Base-by-base conservation (phyloP, 164 flowering plant genomes). In the Hamamelis virginiana region DNA sequence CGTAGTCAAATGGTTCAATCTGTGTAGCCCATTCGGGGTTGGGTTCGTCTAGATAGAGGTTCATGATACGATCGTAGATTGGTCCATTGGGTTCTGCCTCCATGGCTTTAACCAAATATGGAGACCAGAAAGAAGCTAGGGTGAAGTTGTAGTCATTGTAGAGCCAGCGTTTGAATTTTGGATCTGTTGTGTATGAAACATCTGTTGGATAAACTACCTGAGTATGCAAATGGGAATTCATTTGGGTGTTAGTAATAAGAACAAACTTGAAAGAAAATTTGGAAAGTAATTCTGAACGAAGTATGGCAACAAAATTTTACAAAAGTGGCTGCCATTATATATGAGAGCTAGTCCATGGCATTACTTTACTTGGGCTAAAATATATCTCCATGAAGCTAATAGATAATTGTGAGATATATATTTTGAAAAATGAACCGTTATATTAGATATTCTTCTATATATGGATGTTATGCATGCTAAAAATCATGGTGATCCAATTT, bases 41-140 rank as follows among this genome's bases (percentile, higher is more conserved):
- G 6, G 78, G 74, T 67, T 77, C 62, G 65, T 90, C 91, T 6
- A 88, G 72, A 78, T 81, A 62, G 56, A 85, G 78, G 62, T 64
- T 74, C 77, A 77, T 69, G 26, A 68, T 62, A 68, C 77, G 68
- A 68, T 67, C 58, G 45, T 26, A 13, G 62, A 71, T 50, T 50
- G 65, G 64, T 9, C 83, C 83, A 9, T 64, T 62, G 12, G 77
- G 78, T 79, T n/a, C 86, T 11, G 84, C 74, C 44, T 76, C 81
- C 14, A 58, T 65, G 16, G 79, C 41, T 69, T 70, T 80, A 9
- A 89, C 90, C 72, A 89, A 61, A 73, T 71, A 80, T 5, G 90
- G 89, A 15, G 93, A 63, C 92, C 93, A 90, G 38, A 88, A 79
- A 6, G 70, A 60, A 38, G 86, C 84, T 3, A 90, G 1, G 25